Evolutionary conservation across 2,329 filamentous ascomycete genomes (phyloP).

Genomic region (Boeremia exigua): DNA sequence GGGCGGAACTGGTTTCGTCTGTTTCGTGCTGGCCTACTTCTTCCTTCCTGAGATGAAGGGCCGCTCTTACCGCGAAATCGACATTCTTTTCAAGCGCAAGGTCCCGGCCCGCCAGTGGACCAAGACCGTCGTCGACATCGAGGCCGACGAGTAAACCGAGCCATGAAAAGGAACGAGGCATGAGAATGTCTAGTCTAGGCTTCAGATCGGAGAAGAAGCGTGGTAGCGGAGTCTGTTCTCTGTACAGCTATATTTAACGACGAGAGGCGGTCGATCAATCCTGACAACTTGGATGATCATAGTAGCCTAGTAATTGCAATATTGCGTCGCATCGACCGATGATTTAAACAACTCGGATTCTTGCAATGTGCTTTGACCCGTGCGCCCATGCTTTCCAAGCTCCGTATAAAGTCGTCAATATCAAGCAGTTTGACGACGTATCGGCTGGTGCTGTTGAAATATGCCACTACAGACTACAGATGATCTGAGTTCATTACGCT

Average conservation of each 20-base stretch:
- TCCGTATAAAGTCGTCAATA: too few species aligned
- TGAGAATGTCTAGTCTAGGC: not conserved
- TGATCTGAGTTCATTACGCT: too few species aligned
- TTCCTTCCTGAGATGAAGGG: slow-evolving; percentile 63
- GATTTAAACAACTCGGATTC: too few species aligned
- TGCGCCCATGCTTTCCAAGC: too few species aligned
- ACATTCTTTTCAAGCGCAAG: slow-evolving; percentile 53
- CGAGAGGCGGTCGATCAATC: not conserved
- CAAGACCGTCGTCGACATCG: slow-evolving; percentile 62
- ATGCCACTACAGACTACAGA: too few species aligned
- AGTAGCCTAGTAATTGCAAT: not conserved
- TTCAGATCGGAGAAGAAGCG: not conserved
- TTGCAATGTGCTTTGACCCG: too few species aligned
- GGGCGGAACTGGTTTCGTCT: slow-evolving; percentile 59
- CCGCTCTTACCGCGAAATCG: slow-evolving; percentile 59
- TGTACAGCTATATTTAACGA: not conserved
- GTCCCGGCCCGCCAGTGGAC: slow-evolving; percentile 63
- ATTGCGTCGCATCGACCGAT: not conserved
- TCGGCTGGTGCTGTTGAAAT: too few species aligned
- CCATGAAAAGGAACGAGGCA: not conserved
- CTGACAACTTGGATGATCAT: not conserved
- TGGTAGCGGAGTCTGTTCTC: not conserved
- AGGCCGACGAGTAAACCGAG: slow-evolving; percentile 65
- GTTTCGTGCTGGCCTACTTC: slow-evolving; percentile 58
- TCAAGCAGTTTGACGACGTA: too few species aligned